Evolutionary conservation across 2,329 filamentous ascomycete genomes (phyloP), one percentile per base, ranked within the genome.

Genomic region (Canariomyces notabilis): DNA sequence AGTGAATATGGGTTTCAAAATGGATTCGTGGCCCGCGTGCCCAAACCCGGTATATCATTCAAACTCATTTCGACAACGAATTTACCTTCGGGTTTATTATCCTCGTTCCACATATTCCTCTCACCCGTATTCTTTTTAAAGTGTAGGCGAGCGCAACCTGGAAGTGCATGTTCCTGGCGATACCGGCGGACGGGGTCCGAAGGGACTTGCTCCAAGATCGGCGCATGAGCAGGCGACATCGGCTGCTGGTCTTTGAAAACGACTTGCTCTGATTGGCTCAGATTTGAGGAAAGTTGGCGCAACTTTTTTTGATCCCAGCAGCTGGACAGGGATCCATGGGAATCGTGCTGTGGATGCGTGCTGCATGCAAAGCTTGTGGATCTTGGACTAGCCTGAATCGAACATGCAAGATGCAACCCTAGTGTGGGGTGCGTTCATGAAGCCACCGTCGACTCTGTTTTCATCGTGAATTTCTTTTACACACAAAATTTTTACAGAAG

Each of bases 181-280:
- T 48, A 44, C 54, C 50, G 52, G 50, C 42, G 18, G 43, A 46
- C 46, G 40, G 46, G 50, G 39, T 42, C 42, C 44, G 19, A 48
- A 42, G 37, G 37, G 31, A 34, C 16, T 40, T 37, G 5, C 19
- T 35, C 29, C 38, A 16, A 35, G 37, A 35, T 34, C 45, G 48
- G 29, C 43, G 37, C 41, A 11, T 16, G 31, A 22, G 26, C 46
- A 42, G 53, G 57, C 57, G 57, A 59, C 55, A 59, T 59, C 57
- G 57, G 57, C 57, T 46, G 42, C 22, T 22, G 23, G 48, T 49
- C 50, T 60, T 62, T 55, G 57, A 59, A 62, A 61, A 55, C 21
- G 6, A 9, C 9, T 15, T 15, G 6, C 21, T 32, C 5, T 60
- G 50, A 61, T 61, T 62, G 59, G 60, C 12, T 19, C 15, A 37